Percentiles rank a stretch among this genome's conserved stretches.
These are phyloP conservation scores for Yamadazyma atlantica DNA, from an alignment of 1,139 yeast genomes.

Conservation along the genomic window DNA sequence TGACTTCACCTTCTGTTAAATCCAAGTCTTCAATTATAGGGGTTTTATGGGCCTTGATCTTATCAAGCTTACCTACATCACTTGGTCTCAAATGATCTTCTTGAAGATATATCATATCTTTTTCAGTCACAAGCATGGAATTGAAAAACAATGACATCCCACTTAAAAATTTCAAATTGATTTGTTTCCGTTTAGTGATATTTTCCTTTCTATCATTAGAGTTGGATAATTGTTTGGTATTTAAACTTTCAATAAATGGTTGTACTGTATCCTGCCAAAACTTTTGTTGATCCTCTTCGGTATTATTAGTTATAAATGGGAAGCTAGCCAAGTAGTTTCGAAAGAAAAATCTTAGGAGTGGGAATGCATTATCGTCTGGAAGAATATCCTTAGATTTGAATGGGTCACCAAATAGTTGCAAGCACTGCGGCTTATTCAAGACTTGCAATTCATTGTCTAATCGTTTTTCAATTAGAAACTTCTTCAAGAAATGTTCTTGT, in stretches of 20 bases:
- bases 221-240: slow-evolving; percentile 62
- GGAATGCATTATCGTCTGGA: slow-evolving; percentile 34
- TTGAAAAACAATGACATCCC: slow-evolving; percentile 68
- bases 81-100: slow-evolving; percentile 49
- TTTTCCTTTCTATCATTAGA: slow-evolving; percentile 72
- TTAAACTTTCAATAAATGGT: slow-evolving; percentile 75
- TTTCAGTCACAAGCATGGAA: slow-evolving; percentile 66
- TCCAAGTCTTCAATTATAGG: slow-evolving; percentile 27
- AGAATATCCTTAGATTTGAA: slow-evolving; percentile 39
- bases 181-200: slow-evolving; percentile 67
- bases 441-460: slow-evolving; percentile 59
- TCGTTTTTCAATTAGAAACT: slow-evolving; percentile 67
- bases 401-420: slow-evolving; percentile 73
- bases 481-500: slow-evolving; percentile 83
- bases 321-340: slow-evolving; percentile 60
- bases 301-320: slow-evolving; percentile 63
- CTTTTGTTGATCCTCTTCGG: slow-evolving; percentile 45
- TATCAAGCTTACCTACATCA: slow-evolving; percentile 53
- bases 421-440: slow-evolving; percentile 57
- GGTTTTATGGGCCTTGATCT: slow-evolving; percentile 22
- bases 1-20: slow-evolving; percentile 31
- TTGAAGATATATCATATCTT: slow-evolving; percentile 55
- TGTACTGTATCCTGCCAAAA: slow-evolving; percentile 84
- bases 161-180: slow-evolving; percentile 58
- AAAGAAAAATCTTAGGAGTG: slow-evolving; percentile 68